Evolutionary conservation across 345 rosid genomes (phyloP).

Genomic region (Camelina sativa): DNA sequence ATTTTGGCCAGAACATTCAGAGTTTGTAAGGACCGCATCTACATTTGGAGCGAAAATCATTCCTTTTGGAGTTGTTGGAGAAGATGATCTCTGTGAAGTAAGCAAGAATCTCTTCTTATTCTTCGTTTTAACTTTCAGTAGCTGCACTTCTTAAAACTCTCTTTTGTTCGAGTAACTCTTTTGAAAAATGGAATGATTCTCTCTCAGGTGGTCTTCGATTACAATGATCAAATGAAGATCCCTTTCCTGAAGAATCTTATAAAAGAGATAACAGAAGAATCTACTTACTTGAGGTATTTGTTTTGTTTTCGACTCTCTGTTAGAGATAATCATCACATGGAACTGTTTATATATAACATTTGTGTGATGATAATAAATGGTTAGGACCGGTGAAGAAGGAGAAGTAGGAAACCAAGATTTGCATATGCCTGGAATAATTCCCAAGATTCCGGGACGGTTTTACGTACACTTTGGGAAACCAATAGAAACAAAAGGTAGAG

Average conservation of each 20-base stretch:
- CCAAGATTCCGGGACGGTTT: slow-evolving; percentile 74
- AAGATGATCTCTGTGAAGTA: slow-evolving; percentile 71
- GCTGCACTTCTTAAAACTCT: neutral
- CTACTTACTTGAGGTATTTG: slow-evolving; percentile 51
- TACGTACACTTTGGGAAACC: slow-evolving; percentile 76
- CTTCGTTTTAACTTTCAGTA: neutral
- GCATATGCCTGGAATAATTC: slow-evolving; percentile 33
- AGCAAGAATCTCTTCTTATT: slow-evolving; percentile 38
- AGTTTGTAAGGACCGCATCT: slow-evolving; percentile 79
- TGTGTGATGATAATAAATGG: slow-evolving; percentile 10
- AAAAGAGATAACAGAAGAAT: slow-evolving; percentile 47
- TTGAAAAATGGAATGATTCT: slow-evolving; percentile 3
- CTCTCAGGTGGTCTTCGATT: slow-evolving; percentile 57
- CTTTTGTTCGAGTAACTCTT: neutral
- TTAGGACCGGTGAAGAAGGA: slow-evolving; percentile 28
- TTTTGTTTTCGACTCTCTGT: neutral
- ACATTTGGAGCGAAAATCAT: slow-evolving; percentile 75
- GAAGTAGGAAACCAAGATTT: slow-evolving; percentile 4
- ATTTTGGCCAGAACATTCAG: slow-evolving; percentile 76
- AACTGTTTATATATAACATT: neutral
- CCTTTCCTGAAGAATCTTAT: slow-evolving; percentile 57
- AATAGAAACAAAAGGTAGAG: slow-evolving; percentile 67
- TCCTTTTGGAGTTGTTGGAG: slow-evolving; percentile 78
- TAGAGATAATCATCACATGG: neutral
- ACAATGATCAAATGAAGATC: slow-evolving; percentile 68